These are phyloP conservation scores for Lipomyces chichibuensis DNA, from an alignment of 805 yeast species.

Conservation along the genomic window DNA sequence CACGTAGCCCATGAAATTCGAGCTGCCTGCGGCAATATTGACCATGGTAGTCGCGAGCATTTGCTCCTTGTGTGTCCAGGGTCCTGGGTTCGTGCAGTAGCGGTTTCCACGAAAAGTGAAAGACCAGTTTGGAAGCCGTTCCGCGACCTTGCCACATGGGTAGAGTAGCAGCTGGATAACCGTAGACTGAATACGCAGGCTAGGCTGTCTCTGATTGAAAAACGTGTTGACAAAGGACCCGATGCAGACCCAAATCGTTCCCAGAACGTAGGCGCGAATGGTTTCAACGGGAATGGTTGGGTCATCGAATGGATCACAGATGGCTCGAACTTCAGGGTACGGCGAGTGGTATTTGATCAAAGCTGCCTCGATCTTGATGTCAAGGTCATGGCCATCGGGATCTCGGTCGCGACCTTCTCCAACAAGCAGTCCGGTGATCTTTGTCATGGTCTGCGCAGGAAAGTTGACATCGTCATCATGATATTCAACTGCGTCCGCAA, in stretches of 20 bases:
- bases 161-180: conserved; percentile 66
- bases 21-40: conserved; percentile 9
- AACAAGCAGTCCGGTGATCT: conserved; percentile 13
- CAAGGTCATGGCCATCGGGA: conserved; percentile 36
- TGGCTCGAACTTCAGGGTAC: conserved; percentile 63
- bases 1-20: conserved; percentile 38
- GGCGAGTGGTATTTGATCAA: conserved; percentile 53
- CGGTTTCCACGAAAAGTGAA: conserved; percentile 43
- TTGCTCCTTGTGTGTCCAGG: conserved; percentile 63
- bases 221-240: conserved; percentile 64
- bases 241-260: conserved; percentile 56
- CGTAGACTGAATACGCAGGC: conserved; percentile 59
- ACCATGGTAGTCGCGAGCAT: conserved; percentile 56
- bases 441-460: conserved; percentile 41
- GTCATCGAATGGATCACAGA: conserved; percentile 58
- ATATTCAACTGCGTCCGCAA: conserved; percentile 29
- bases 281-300: conserved; percentile 53
- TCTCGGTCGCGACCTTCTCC: conserved; percentile 17
- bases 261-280: conserved; percentile 56
- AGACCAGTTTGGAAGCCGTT: conserved; percentile 30
- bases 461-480: conserved; percentile 54
- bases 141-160: conserved; percentile 55
- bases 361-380: conserved; percentile 50
- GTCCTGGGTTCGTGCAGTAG: conserved; percentile 58
- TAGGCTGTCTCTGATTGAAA: conserved; percentile 61